A percentile compares a stretch with the other conserved stretches of the same genome.
phyloP scores from a whole-genome alignment of 495 filamentous ascomycete species.

The Clohesyomyces aquaticus region DNA sequence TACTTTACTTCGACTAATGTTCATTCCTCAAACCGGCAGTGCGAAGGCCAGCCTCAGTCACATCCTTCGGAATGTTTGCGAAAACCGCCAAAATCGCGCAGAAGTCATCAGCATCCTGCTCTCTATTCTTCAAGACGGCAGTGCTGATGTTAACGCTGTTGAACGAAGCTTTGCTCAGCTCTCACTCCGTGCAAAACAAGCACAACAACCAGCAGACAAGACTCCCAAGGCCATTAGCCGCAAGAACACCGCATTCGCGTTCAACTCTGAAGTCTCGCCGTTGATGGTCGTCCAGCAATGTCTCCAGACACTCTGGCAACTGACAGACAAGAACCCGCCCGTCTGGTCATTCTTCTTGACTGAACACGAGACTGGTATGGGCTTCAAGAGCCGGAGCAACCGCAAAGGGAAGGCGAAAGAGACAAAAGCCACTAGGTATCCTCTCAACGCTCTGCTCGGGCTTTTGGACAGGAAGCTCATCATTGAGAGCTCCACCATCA shows the following conservation, averaged over 20 bases:
- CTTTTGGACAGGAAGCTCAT: conserved; percentile 89
- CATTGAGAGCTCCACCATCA: conserved; percentile 91
- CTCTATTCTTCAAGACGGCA: conserved; percentile 95
- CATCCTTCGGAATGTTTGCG: conserved; percentile 84
- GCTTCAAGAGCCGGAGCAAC: conserved; percentile 73
- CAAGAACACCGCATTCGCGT: conserved; percentile 56
- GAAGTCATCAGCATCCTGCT: conserved; percentile 94
- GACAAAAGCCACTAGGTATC: conserved; percentile 79
- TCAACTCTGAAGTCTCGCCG: conserved; percentile 77
- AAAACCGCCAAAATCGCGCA: conserved; percentile 90
- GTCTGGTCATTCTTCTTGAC: conserved; percentile 92
- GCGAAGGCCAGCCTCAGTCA: conserved; percentile 79
- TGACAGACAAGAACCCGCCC: conserved; percentile 80
- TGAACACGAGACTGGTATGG: conserved; percentile 79
- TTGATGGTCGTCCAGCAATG: conserved; percentile 96
- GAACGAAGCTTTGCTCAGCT: conserved; percentile 94
- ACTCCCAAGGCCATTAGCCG: conserved; percentile 76
- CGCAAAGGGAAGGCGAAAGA: conserved; percentile 79
- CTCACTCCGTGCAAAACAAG: conserved; percentile 85
- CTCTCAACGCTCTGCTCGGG: conserved; percentile 84
- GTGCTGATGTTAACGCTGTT: conserved; percentile 86
- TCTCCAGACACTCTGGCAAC: conserved; percentile 74
- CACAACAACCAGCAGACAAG: conserved; percentile 66
- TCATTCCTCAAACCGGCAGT: conserved; percentile 84
- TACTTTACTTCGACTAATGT: conserved; percentile 93